phyloP scores from a whole-genome alignment of 1,284 basidiomycete species.

The Athelia sp. region DNA sequence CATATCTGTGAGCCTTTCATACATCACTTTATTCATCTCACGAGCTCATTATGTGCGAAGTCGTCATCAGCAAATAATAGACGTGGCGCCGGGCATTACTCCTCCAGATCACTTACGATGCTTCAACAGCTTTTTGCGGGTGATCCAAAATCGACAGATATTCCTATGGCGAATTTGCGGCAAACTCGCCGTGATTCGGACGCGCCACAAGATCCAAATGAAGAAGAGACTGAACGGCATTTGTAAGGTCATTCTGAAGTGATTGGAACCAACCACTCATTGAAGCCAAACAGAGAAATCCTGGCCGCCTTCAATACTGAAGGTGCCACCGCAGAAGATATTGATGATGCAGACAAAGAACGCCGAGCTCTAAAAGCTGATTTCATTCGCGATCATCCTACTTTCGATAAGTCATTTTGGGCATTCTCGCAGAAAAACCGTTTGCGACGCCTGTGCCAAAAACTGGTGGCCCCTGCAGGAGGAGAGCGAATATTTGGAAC shows the following conservation, averaged over 20 bases:
- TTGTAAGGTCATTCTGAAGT: constrained; percentile 41
- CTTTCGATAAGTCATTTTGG: constrained; percentile 91
- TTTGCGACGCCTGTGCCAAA: constrained; percentile 79
- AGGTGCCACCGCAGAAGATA: constrained; percentile 40
- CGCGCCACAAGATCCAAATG: constrained; percentile 33
- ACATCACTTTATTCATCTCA: constrained; percentile 2
- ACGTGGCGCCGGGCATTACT: constrained; percentile 39
- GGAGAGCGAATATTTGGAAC: constrained; percentile 83
- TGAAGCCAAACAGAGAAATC: constrained; percentile 47
- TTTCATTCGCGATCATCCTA: constrained; percentile 86
- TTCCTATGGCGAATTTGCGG: constrained; percentile 57
- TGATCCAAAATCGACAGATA: constrained; percentile 47
- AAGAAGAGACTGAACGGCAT: constrained; percentile 68
- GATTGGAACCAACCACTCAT: not conserved
- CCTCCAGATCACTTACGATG: constrained; percentile 50
- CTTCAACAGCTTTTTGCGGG: constrained; percentile 69
- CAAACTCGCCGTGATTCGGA: constrained; percentile 40
- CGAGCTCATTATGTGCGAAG: constrained; percentile 1
- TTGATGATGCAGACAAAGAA: constrained; percentile 65
- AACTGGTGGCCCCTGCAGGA: constrained; percentile 76
- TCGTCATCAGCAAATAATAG: not conserved
- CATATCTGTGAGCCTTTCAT: constrained; percentile 18
- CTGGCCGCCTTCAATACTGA: constrained; percentile 58
- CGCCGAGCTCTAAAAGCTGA: constrained; percentile 79
- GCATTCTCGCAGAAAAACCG: constrained; percentile 80